These are phyloP conservation scores for Vigna reflexopilosa DNA, from an alignment of 306 rosid species.

Conservation along the genomic window DNA sequence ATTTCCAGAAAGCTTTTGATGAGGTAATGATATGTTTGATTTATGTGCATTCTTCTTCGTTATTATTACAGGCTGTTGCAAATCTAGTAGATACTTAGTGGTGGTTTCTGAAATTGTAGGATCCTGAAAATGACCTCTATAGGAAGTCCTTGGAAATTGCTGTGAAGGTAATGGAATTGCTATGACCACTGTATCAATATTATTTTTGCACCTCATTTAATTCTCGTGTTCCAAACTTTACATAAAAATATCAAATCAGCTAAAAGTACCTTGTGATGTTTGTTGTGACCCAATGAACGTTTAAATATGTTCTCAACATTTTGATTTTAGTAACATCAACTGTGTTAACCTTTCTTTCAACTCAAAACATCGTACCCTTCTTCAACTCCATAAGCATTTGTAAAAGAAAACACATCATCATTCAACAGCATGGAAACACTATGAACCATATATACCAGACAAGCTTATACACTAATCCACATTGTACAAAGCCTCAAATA, in stretches of 20 bases:
- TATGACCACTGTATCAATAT: conserved; percentile 20
- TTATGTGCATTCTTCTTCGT: neutral
- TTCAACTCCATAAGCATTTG: neutral
- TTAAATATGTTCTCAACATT: neutral
- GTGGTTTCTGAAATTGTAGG: conserved; percentile 57
- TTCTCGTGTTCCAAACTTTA: neutral
- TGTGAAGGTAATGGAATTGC: conserved; percentile 58
- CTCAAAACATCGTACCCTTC: neutral
- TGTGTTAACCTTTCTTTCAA: neutral
- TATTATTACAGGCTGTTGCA: neutral
- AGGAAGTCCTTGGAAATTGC: conserved; percentile 73
- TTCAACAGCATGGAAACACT: neutral
- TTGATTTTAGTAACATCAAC: neutral
- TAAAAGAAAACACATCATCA: neutral
- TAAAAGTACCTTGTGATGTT: neutral
- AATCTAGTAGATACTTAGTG: conserved; percentile 24
- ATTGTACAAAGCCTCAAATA: neutral
- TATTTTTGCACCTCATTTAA: neutral
- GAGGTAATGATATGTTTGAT: conserved; percentile 51
- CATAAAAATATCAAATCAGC: conserved; percentile 4
- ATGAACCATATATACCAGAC: neutral
- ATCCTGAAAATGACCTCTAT: conserved; percentile 78
- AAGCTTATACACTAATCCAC: neutral
- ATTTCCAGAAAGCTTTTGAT: conserved; percentile 67
- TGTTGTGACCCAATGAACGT: neutral